phyloP scores from a whole-genome alignment of 2,329 filamentous ascomycete genomes.

The Drechslerella dactyloides region DNA sequence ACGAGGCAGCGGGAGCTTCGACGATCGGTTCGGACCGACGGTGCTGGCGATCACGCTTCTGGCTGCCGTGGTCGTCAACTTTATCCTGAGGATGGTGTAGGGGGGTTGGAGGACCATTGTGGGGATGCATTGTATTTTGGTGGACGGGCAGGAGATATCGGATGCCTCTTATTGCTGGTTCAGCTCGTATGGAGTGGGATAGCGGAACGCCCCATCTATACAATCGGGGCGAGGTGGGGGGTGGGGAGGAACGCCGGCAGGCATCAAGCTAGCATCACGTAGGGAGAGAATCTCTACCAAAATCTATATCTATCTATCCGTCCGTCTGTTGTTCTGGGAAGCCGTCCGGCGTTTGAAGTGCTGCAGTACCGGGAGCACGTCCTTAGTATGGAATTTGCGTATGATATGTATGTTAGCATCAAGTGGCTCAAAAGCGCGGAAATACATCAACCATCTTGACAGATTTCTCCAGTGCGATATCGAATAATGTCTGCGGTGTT shows the following conservation, averaged over 20 bases:
- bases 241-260: background rate
- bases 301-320: no score
- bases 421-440: background rate
- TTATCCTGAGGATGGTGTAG: constrained; percentile 73
- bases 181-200: background rate
- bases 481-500: no score
- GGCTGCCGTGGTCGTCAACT: constrained; percentile 92
- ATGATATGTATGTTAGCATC: background rate
- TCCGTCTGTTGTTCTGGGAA: background rate
- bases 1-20: constrained; percentile 92
- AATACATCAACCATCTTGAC: no score
- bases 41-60: constrained; percentile 85
- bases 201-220: background rate
- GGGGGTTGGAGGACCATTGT: no score
- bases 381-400: background rate
- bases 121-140: background rate
- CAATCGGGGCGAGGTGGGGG: background rate
- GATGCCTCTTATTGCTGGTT: background rate
- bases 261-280: constrained; percentile 41
- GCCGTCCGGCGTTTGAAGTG: background rate
- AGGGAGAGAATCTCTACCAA: background rate
- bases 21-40: constrained; percentile 93
- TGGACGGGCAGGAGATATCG: constrained; percentile 4
- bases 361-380: background rate
- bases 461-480: no score